phyloP scores from a whole-genome alignment of 2,329 filamentous ascomycete species.

The Aureobasidium sp. region DNA sequence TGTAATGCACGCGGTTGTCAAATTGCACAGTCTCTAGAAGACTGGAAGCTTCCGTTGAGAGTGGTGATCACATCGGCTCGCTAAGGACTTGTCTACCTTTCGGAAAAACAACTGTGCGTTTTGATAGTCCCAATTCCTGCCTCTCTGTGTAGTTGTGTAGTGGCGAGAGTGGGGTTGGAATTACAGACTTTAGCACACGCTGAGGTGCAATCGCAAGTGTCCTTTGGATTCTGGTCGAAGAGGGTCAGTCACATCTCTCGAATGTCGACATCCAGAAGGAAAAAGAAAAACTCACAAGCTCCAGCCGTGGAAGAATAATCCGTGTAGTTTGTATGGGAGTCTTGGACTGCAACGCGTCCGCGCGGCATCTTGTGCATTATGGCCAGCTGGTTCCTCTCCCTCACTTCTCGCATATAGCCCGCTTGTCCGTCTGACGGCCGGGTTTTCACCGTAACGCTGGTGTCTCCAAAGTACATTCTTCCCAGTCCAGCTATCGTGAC shows the following conservation, averaged over 20 bases:
- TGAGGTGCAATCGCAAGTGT: too few species aligned
- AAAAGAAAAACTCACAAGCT: background rate
- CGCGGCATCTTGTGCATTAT: background rate
- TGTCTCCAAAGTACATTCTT: background rate
- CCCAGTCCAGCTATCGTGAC: background rate
- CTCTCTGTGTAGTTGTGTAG: too few species aligned
- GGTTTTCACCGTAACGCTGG: background rate
- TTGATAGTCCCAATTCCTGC: too few species aligned
- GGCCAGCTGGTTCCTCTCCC: background rate
- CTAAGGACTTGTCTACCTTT: too few species aligned
- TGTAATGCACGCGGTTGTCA: too few species aligned
- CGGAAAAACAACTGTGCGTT: too few species aligned
- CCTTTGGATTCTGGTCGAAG: background rate
- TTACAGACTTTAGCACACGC: too few species aligned
- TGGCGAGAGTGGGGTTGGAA: too few species aligned
- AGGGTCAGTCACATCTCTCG: background rate
- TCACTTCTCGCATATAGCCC: constrained; percentile 7
- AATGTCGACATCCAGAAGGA: background rate
- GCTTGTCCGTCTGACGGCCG: background rate
- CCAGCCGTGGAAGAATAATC: background rate
- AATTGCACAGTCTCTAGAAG: too few species aligned
- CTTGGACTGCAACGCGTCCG: background rate
- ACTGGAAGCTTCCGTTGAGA: too few species aligned
- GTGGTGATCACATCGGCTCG: too few species aligned
- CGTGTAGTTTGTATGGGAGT: background rate